Conservation (phyloP, 306 rosid genomes). For the Leucaena leucocephala region DNA sequence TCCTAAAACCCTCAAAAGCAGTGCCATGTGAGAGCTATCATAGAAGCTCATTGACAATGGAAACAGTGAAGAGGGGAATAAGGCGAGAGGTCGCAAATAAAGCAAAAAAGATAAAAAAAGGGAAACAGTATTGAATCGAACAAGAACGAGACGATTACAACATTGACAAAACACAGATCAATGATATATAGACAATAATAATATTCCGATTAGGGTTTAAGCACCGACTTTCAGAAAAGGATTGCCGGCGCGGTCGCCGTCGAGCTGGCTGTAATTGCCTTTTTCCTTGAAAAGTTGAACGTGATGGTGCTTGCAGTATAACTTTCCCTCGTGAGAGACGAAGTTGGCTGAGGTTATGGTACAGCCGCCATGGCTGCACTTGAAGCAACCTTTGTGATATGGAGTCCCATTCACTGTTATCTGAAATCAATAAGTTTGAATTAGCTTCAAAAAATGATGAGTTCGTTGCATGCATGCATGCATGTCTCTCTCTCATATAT, state of each 20-base stretch:
- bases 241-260: slow-evolving; percentile 38
- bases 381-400: slow-evolving; percentile 77
- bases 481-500: too few species aligned
- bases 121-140: background rate
- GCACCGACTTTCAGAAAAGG: slow-evolving; percentile 36
- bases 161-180: background rate
- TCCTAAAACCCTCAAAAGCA: background rate
- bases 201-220: slow-evolving; percentile 28
- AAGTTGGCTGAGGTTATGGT: slow-evolving; percentile 70
- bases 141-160: slow-evolving; percentile 12
- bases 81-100: background rate
- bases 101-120: too few species aligned
- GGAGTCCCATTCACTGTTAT: slow-evolving; percentile 54
- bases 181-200: slow-evolving; percentile 8
- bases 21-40: background rate
- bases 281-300: slow-evolving; percentile 81
- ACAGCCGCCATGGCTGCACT: slow-evolving; percentile 78
- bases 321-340: slow-evolving; percentile 73
- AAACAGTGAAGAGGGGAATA: background rate
- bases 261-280: slow-evolving; percentile 80
- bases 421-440: too few species aligned
- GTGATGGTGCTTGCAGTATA: slow-evolving; percentile 87
- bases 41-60: background rate
- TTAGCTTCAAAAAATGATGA: too few species aligned
- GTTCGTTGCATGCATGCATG: too few species aligned